A percentile compares a stretch with the other conserved stretches of the same genome.
phyloP scores from a whole-genome alignment of 257 asterid species.

The Leonotis leonurus region DNA sequence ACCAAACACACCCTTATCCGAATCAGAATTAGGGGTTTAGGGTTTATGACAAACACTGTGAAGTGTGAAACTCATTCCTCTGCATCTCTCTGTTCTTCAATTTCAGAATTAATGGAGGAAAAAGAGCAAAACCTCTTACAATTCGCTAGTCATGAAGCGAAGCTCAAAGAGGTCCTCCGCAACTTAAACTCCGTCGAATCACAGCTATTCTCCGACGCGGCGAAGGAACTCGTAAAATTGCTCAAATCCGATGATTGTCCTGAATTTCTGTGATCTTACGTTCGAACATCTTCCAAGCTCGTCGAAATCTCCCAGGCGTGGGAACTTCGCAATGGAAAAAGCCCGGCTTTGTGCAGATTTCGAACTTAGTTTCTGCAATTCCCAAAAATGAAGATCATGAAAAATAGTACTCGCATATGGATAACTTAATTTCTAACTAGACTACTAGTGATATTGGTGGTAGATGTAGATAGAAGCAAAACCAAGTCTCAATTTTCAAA shows the following conservation, averaged over 20 bases:
- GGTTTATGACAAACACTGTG: background rate
- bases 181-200: constrained; percentile 55
- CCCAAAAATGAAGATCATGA: constrained; percentile 39
- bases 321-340: constrained; percentile 59
- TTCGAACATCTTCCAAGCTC: constrained; percentile 43
- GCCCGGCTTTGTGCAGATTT: constrained; percentile 38
- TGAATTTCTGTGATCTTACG: constrained; percentile 35
- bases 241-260: constrained; percentile 55
- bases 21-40: constrained; percentile 12
- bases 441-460: background rate
- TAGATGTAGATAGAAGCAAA: constrained; percentile 20
- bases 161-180: constrained; percentile 74
- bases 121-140: constrained; percentile 16
- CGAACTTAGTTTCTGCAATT: constrained; percentile 51
- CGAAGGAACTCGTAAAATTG: constrained; percentile 57
- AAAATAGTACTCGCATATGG: too few species aligned
- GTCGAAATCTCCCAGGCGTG: constrained; percentile 70
- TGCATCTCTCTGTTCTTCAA: background rate
- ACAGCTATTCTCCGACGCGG: constrained; percentile 48
- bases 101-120: constrained; percentile 13
- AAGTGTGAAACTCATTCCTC: background rate
- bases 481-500: constrained; percentile 22
- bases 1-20: too few species aligned
- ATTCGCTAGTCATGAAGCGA: constrained; percentile 38
- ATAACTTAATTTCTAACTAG: too few species aligned